These are phyloP conservation scores for Collariella sp. DNA, from an alignment of 495 filamentous ascomycete genomes.

Conservation along the genomic window DNA sequence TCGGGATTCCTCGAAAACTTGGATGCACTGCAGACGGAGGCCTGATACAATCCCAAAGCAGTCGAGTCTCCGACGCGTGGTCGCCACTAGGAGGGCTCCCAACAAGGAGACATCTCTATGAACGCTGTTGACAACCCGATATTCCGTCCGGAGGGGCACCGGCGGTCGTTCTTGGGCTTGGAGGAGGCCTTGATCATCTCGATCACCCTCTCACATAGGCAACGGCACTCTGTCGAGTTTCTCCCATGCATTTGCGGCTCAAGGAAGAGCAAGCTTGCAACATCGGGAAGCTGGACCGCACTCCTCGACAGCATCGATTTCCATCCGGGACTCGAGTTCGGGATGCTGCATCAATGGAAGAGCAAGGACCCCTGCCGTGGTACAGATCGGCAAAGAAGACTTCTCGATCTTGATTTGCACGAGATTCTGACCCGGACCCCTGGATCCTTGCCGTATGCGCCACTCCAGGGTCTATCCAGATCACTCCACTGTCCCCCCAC, in stretches of 20 bases:
- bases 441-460: slow-evolving; percentile 1
- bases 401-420: slow-evolving; percentile 22
- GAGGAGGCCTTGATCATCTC: not conserved
- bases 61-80: not conserved
- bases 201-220: not conserved
- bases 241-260: not conserved
- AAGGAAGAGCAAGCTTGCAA: not conserved
- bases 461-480: not conserved
- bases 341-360: not conserved
- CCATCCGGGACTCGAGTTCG: slow-evolving; percentile 1
- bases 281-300: not conserved
- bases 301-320: not conserved
- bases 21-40: not conserved
- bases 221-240: not conserved
- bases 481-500: not conserved
- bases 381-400: slow-evolving; percentile 1
- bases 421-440: slow-evolving; percentile 15
- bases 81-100: not conserved
- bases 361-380: not conserved
- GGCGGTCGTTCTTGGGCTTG: too few relatives aligned
- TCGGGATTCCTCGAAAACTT: not conserved
- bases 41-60: not conserved
- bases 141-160: not conserved
- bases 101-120: too few relatives aligned
- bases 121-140: not conserved